Evolutionary conservation across 2,329 filamentous ascomycete species (phyloP), one percentile per base, ranked within the genome.

Genomic region (Eutypa lata): DNA sequence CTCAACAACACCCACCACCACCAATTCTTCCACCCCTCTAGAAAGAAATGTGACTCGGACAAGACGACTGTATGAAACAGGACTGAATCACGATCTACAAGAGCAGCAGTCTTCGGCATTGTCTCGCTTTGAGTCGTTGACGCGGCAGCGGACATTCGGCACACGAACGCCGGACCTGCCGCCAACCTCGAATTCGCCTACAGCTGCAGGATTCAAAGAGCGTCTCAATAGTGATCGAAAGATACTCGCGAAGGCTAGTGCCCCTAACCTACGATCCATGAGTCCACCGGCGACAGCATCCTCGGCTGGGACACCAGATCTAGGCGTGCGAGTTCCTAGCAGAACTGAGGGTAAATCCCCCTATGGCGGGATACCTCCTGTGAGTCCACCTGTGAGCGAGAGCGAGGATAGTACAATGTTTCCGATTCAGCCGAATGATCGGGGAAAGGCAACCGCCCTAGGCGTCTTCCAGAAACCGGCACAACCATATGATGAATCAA

Each of bases 51-150:
- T 86, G 3, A 88, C 85, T 1, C 89, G 92, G 58, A 82, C 82
- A 2, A 83, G 88, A 49, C 80, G 91, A 44, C 76, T 96, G 1
- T 97, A 96, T 63, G 92, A 95, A 57, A 89, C 90, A 57, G 88
- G 88, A 0, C 75, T 95, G 16, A 88, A 86, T 48, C 87, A 92
- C 62, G 87, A 94, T 56, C 78, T 90, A 13, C 87, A 92, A 48
- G 90, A 92, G 51, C 88, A 94, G 59, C 91, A 93, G 64, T 81
- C 82, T 3, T 89, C 89, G 2, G 84, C 89, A 0, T 71, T 94
- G 57, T 86, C 84, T n/a, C 82, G 91, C 40, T 81, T 96, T 42
- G 92, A 96, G 62, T 91, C 86, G 0, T 74, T 96, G 48, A 85
- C 85, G 24, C 83, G 86, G 53, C 85, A 87, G 58, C 79, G 83